These are phyloP conservation scores for Silene coronaria DNA, from an alignment of 179 eudicot genomes.

Conservation along the genomic window DNA sequence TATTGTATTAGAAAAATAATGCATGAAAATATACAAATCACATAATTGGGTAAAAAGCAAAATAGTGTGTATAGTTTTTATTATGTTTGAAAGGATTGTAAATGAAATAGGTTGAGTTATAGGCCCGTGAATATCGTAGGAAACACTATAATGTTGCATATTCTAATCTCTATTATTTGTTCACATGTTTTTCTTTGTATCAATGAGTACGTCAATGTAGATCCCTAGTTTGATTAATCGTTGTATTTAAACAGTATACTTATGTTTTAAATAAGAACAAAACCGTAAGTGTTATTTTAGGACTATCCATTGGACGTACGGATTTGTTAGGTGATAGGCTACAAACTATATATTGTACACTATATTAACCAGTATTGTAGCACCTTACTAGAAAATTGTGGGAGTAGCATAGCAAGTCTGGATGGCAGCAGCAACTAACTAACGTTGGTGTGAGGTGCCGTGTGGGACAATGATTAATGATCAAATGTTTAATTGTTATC, in stretches of 20 bases:
- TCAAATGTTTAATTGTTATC: too few relatives aligned
- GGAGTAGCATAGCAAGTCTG: neutral
- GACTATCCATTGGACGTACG: too few relatives aligned
- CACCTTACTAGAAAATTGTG: too few relatives aligned
- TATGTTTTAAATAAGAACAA: too few relatives aligned
- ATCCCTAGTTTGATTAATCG: neutral
- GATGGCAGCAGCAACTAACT: neutral
- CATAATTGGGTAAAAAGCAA: constrained; percentile 18
- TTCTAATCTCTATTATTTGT: neutral
- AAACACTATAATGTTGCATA: neutral
- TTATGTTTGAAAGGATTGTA: neutral
- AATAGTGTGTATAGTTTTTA: neutral
- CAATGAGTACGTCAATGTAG: neutral
- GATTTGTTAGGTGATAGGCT: too few relatives aligned
- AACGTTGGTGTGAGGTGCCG: neutral
- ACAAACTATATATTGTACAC: too few relatives aligned
- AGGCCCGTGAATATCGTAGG: constrained; percentile 12
- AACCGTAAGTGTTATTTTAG: too few relatives aligned
- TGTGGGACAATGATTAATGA: neutral
- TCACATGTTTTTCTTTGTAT: neutral
- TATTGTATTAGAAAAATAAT: neutral
- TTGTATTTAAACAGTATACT: too few relatives aligned
- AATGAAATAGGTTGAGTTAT: constrained; percentile 2
- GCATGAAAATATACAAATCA: constrained; percentile 9
- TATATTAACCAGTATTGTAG: too few relatives aligned